Base-by-base conservation (phyloP, 306 rosid genomes). In the Aeschynomene evenia region DNA sequence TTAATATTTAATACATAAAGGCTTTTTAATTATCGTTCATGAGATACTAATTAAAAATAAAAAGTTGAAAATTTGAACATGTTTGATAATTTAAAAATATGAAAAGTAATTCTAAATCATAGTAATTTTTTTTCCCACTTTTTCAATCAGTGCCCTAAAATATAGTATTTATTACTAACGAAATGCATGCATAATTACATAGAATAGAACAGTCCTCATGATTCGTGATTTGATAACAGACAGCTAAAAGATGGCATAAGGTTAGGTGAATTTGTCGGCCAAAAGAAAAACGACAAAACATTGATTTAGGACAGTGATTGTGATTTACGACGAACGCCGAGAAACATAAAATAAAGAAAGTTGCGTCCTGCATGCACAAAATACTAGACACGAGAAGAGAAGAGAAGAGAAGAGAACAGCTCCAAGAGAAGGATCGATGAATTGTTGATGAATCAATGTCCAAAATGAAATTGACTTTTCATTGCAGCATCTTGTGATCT, bases 241-340 rank as follows among this genome's bases (percentile, higher is more conserved):
- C 10, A 31, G 16, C 23, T 55, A 46, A 31, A 63, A 46, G 39
- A 23, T 26, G 43, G 56, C 69, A 71, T 54, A 63, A 56, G 3
- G 77, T 64, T 71, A 5, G 77, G 73, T 46, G 48, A 63, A 31
- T 33, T 64, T 71, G 77, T 77, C 77, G 68, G 56, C 28, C 15
- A 6, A 43, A 22, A 53, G 0, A 21, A 74, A 54, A 3, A 65
- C 45, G 28, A 54, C 20, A 19, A 16, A 57, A 70, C 33, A 12
- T 51, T 23, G 33, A 50, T 15, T 49, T 39, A 51, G 24, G n/a
- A 50, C 24, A 7, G 52, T 62, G 81, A 59, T 45, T 29, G 71
- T 6, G 71, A 60, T 39, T 19, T 50, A 37, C 58, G 10, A 57
- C 18, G 6, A 43, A 10, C 15, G 15, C 14, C 45, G 45, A 39